Evolutionary conservation across 305 asterid species (phyloP), one percentile per base, ranked within the genome.

Genomic region (Coffea humblotiana): DNA sequence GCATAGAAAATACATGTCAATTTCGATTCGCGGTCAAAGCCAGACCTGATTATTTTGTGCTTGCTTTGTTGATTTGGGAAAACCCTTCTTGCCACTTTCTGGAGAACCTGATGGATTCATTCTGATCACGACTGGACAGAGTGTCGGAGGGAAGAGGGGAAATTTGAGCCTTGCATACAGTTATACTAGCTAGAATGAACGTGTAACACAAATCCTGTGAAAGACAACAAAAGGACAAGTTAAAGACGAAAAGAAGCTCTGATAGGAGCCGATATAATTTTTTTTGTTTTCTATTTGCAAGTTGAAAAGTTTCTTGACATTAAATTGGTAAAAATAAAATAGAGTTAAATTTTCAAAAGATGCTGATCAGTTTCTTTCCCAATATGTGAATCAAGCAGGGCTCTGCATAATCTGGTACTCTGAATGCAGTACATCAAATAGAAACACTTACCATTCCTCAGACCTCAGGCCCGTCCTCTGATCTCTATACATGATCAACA

Each of bases 401-500:
- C 9, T 23, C n/a, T 61, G 66, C 27, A 21, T n/a, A 2, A 61
- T 61, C 2, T 61, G 66, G 32, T 21, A n/a, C 25, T 9, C 56
- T 51, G 19, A 73, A 18, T 1, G 43, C 63, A 49, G 27, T 49
- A 27, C n/a, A 75, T 0, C 48, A 4, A 58, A 21, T 3, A 12
- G 74, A 40, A 45, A 73, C 27, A 35, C 76, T 25, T 80, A 45
- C 61, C 21, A 35, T 64, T 14, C 27, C 66, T 78, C 37, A 0
- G 37, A 35, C 18, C 58, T 40, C 58, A 15, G 29, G 32, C 12
- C 69, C 70, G 65, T 35, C 18, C 15, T 2, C 43, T 72, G 63
- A 73, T 77, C 49, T 83, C 80, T 94, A 91, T 45, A 84, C 90
- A 77, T 88, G 89, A 84, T 90, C 93, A 80, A 86, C 89, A 70